Conservation (phyloP, 345 rosid species). For the Sisymbrium altissimum region DNA sequence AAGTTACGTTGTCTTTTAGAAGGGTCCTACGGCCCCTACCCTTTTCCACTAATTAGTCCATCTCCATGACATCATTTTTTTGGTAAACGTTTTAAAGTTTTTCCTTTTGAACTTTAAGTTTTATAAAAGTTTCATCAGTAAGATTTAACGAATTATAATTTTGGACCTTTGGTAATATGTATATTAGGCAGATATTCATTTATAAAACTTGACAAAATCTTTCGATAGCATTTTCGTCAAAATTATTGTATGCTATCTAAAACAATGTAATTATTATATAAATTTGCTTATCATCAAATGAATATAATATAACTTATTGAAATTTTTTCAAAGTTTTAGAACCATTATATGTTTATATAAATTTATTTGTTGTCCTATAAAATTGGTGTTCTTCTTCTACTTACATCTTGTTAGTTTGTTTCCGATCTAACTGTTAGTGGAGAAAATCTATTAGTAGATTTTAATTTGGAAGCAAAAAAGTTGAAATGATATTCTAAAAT, state of each 20-base stretch:
- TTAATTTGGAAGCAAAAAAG: background rate
- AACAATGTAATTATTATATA: background rate
- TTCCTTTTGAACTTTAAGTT: background rate
- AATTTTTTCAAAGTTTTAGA: too few relatives aligned
- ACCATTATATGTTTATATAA: too few relatives aligned
- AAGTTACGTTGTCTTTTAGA: conserved; percentile 23
- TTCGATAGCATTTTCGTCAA: background rate
- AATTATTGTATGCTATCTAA: background rate
- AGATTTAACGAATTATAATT: background rate
- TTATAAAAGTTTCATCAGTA: background rate
- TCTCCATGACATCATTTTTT: background rate
- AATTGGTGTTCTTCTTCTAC: too few relatives aligned
- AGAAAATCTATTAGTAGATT: background rate
- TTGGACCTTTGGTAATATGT: background rate
- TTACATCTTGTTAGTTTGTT: too few relatives aligned
- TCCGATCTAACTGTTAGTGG: too few relatives aligned
- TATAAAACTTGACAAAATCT: too few relatives aligned
- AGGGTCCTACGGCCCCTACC: conserved; percentile 24
- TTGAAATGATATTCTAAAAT: background rate
- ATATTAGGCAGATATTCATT: background rate
- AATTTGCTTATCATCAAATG: background rate
- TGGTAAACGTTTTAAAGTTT: too few relatives aligned
- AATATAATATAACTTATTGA: too few relatives aligned
- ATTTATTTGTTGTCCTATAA: too few relatives aligned
- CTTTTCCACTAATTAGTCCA: conserved; percentile 1